Conservation (phyloP, 2,329 filamentous ascomycete genomes). For the Fusarium tupiense region DNA sequence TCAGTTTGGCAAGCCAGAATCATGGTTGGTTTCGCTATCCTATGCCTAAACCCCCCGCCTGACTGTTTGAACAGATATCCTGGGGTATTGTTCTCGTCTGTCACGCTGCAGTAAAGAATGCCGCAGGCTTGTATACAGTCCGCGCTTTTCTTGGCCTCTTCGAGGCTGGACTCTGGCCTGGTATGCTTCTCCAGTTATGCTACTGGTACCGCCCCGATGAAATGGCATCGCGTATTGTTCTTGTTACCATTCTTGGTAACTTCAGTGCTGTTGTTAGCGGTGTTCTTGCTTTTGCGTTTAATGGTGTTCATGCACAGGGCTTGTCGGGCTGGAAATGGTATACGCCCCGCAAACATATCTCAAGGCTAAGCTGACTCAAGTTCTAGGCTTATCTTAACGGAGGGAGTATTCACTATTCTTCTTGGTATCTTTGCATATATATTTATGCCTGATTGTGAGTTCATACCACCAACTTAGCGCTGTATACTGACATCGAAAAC, state of each 20-base stretch:
- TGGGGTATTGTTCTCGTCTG: background rate
- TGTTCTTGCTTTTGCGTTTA: background rate
- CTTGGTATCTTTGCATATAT: background rate
- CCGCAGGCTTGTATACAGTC: background rate
- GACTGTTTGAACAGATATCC: background rate
- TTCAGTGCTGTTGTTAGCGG: background rate
- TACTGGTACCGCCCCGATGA: background rate
- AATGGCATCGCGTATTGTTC: background rate
- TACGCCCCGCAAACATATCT: fast-evolving
- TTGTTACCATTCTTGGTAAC: background rate
- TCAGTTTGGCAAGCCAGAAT: background rate
- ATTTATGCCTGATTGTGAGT: background rate
- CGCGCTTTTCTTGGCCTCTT: background rate
- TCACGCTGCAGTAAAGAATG: background rate
- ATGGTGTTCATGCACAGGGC: background rate
- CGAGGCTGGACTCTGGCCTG: background rate
- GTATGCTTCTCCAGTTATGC: background rate
- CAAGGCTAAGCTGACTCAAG: background rate
- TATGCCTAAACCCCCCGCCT: too few relatives aligned
- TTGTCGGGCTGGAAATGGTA: background rate
- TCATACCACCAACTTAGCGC: fast-evolving
- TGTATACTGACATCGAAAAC: background rate
- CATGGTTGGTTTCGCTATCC: fast-evolving
- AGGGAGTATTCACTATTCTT: background rate
- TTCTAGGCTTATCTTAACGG: background rate